phyloP scores from a whole-genome alignment of 352 stramenopile genomes.

The Phytophthora tentaculata region DNA sequence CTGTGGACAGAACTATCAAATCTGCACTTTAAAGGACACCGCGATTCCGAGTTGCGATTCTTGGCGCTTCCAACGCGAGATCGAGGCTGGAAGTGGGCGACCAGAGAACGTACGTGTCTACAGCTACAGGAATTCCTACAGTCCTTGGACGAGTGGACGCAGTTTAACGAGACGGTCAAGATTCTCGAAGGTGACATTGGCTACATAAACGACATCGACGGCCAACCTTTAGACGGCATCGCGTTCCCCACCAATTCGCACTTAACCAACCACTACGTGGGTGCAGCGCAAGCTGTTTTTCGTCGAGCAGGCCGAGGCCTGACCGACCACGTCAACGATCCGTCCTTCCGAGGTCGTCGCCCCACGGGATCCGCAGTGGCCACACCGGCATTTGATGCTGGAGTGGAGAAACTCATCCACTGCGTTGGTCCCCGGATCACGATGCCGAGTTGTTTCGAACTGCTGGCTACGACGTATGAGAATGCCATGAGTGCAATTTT shows the following conservation, averaged over 20 bases:
- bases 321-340: constrained; percentile 38
- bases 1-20: constrained; percentile 48
- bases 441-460: constrained; percentile 38
- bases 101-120: constrained; percentile 29
- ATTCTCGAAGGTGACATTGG: constrained; percentile 50
- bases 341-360: constrained; percentile 32
- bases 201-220: constrained; percentile 36
- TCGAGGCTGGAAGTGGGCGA: constrained; percentile 38
- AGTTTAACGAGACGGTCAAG: constrained; percentile 35
- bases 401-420: constrained; percentile 58
- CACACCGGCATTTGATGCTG: constrained; percentile 57
- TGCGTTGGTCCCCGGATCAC: constrained; percentile 56
- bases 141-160: constrained; percentile 32
- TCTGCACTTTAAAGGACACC: constrained; percentile 30
- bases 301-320: constrained; percentile 46
- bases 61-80: constrained; percentile 23
- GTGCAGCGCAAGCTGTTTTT: constrained; percentile 52
- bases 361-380: constrained; percentile 42
- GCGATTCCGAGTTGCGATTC: constrained; percentile 32
- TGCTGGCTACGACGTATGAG: constrained; percentile 53
- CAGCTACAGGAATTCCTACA: constrained; percentile 49
- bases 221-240: constrained; percentile 39
- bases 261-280: constrained; percentile 49
- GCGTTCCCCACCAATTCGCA: constrained; percentile 55
- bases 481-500: constrained; percentile 45